A percentile compares a stretch with the other conserved stretches of the same genome.
Evolutionary conservation across 805 yeast genomes (phyloP).

Genomic region (Diddensiella caesifluorescens): DNA sequence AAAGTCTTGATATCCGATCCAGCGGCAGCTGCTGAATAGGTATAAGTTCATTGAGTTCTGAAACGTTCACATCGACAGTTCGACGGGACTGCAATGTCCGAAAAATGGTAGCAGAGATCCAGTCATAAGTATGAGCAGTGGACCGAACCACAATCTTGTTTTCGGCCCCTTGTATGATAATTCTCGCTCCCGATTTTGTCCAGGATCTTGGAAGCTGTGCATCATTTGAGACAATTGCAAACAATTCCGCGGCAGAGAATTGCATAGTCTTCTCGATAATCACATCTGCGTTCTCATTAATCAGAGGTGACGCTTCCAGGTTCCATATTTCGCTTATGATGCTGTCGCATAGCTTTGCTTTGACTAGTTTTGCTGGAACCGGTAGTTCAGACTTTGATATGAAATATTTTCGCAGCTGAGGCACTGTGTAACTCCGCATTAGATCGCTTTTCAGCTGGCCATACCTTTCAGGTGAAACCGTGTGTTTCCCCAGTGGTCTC

Average conservation of each 20-base stretch:
- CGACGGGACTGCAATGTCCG: constrained; percentile 30
- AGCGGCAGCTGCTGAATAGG: constrained; percentile 18
- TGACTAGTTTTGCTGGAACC: constrained; percentile 15
- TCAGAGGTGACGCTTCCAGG: constrained; percentile 22
- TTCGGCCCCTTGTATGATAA: constrained; percentile 34
- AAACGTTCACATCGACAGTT: constrained; percentile 34
- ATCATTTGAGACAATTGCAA: constrained; percentile 37
- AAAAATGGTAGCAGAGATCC: constrained; percentile 40
- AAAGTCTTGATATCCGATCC: constrained; percentile 26
- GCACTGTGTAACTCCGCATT: constrained; percentile 24
- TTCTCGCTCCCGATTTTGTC: constrained; percentile 38
- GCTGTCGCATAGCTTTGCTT: constrained; percentile 21
- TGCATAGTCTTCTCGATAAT: constrained; percentile 32
- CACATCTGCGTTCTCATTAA: constrained; percentile 33
- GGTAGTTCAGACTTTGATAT: constrained; percentile 1
- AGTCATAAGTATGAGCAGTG: constrained; percentile 38
- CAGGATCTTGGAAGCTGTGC: constrained; percentile 39
- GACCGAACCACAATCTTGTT: constrained; percentile 37
- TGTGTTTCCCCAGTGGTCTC: constrained; percentile 14
- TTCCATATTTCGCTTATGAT: constrained; percentile 38
- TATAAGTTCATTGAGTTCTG: constrained; percentile 11
- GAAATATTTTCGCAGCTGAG: constrained; percentile 24
- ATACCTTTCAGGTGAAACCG: constrained; percentile 22
- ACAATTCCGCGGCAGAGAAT: constrained; percentile 37
- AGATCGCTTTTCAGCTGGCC: constrained; percentile 24